Conservation (phyloP, 345 rosid species). For the Schrenkiella parvula region DNA sequence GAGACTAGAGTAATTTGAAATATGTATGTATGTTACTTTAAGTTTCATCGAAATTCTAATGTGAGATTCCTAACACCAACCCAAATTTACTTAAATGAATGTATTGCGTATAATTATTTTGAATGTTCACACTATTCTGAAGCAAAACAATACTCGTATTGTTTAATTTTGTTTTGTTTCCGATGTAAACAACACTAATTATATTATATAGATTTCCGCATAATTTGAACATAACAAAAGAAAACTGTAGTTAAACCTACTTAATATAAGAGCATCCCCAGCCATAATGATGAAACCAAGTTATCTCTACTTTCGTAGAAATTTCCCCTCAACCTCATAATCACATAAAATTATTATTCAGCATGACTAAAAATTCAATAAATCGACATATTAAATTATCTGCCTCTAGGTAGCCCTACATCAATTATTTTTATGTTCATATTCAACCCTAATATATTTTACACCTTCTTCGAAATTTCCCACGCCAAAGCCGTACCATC, state of each 20-base stretch:
- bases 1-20: not conserved
- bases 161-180: not conserved
- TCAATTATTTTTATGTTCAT: not conserved
- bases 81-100: not conserved
- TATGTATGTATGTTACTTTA: not conserved
- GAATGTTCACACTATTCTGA: not conserved
- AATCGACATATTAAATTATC: not conserved
- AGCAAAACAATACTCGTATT: not conserved
- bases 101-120: not conserved
- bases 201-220: not conserved
- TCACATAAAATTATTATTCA: too few relatives aligned
- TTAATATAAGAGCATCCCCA: not conserved
- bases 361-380: not conserved
- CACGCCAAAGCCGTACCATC: constrained; percentile 24
- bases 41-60: not conserved
- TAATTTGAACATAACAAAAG: not conserved
- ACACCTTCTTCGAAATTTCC: constrained; percentile 34
- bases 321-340: constrained; percentile 4
- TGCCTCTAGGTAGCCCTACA: not conserved
- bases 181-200: not conserved
- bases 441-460: not conserved
- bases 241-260: not conserved
- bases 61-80: not conserved
- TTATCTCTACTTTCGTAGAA: constrained; percentile 17
- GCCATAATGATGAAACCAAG: not conserved